Evolutionary conservation across 2,329 filamentous ascomycete genomes (phyloP).

Genomic region (Periconia sp.): DNA sequence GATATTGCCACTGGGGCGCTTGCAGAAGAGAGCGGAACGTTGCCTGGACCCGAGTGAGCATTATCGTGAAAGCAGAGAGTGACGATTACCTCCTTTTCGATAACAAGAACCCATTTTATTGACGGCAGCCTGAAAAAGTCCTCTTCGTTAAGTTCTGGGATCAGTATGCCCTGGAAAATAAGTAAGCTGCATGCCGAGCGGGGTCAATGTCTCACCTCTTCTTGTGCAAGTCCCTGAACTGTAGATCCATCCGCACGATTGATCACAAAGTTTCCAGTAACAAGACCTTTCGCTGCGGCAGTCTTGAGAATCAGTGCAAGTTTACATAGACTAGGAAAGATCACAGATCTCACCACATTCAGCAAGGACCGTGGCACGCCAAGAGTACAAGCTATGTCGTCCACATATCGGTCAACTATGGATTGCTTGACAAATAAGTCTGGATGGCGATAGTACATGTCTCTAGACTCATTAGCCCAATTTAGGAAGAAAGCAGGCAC

Average conservation of each 20-base stretch:
- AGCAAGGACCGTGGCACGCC: slow-evolving; percentile 67
- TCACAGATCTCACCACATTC: slow-evolving; percentile 67
- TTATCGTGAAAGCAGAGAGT: neutral
- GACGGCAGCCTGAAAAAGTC: slow-evolving; percentile 56
- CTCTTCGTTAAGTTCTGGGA: slow-evolving; percentile 63
- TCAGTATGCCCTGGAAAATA: slow-evolving; percentile 60
- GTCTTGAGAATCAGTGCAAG: too few relatives aligned
- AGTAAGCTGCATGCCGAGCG: slow-evolving; percentile 5
- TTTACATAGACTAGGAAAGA: slow-evolving; percentile 30
- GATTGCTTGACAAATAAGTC: slow-evolving; percentile 72
- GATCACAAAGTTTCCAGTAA: slow-evolving; percentile 65
- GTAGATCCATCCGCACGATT: slow-evolving; percentile 53
- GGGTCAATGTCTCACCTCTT: slow-evolving; percentile 51
- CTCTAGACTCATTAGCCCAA: slow-evolving; percentile 56
- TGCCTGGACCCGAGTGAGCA: slow-evolving; percentile 59
- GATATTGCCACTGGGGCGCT: slow-evolving; percentile 60
- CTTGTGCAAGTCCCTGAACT: slow-evolving; percentile 48
- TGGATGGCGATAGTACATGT: slow-evolving; percentile 80
- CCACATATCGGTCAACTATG: slow-evolving; percentile 73
- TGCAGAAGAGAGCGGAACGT: slow-evolving; percentile 72
- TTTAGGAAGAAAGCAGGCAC: neutral
- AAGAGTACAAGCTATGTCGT: slow-evolving; percentile 75
- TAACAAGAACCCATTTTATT: slow-evolving; percentile 70
- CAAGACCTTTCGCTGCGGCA: slow-evolving; percentile 74
- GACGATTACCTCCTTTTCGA: slow-evolving; percentile 75